Evolutionary conservation across 257 asterid genomes (phyloP).

Genomic region (Plantago ovata): DNA sequence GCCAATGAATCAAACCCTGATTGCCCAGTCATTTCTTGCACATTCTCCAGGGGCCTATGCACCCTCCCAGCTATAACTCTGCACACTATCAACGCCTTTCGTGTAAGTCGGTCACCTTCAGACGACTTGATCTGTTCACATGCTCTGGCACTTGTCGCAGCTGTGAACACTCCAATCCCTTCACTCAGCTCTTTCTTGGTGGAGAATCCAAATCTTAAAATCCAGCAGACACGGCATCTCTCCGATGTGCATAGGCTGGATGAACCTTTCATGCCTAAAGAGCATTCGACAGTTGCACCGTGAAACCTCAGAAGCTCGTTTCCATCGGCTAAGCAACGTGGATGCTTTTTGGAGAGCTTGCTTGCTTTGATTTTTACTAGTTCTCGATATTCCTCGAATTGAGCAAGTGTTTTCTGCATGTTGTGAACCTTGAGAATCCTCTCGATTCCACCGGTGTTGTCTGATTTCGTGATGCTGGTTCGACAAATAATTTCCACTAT

Average conservation of each 20-base stretch:
- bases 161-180: conserved; percentile 76
- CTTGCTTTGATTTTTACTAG: conserved; percentile 72
- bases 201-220: conserved; percentile 65
- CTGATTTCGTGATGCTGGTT: conserved; percentile 44
- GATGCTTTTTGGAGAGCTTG: conserved; percentile 71
- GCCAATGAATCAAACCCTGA: conserved; percentile 90
- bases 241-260: conserved; percentile 56
- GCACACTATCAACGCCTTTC: conserved; percentile 76
- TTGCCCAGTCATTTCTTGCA: conserved; percentile 60
- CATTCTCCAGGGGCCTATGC: conserved; percentile 75
- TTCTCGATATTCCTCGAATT: conserved; percentile 83
- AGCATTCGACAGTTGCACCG: conserved; percentile 63
- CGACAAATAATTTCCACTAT: conserved; percentile 89
- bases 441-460: conserved; percentile 44
- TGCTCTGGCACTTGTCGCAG: conserved; percentile 81
- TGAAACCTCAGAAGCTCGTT: conserved; percentile 81
- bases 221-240: conserved; percentile 58
- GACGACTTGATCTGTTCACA: conserved; percentile 44
- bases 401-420: conserved; percentile 75
- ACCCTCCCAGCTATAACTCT: conserved; percentile 96
- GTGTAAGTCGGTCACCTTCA: conserved; percentile 16
- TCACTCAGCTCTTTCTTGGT: conserved; percentile 35
- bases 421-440: conserved; percentile 86
- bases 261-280: conserved; percentile 52
- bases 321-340: conserved; percentile 95